Evolutionary conservation across 2,329 filamentous ascomycete species (phyloP).

Genomic region (Colletotrichum sp.): DNA sequence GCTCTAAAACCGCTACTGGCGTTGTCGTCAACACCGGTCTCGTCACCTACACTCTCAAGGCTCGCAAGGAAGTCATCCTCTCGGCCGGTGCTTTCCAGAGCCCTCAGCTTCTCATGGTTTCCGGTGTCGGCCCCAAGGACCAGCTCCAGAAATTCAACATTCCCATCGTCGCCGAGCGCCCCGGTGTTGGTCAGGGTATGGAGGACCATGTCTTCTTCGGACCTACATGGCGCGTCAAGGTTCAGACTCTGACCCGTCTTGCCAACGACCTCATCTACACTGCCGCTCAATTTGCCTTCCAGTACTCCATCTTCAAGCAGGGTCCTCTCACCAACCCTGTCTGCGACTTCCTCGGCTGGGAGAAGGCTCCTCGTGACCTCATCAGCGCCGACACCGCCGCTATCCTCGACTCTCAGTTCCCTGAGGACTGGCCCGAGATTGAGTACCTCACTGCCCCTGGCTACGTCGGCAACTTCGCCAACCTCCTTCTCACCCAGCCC

Average conservation of each 20-base stretch:
- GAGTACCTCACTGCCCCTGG: conserved; percentile 18
- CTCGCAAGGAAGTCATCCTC: conserved; percentile 73
- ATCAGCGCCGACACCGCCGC: conserved; percentile 3
- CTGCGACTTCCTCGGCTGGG: conserved; percentile 26
- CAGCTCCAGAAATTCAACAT: conserved; percentile 43
- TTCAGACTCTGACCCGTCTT: conserved; percentile 20
- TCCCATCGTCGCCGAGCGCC: conserved; percentile 50
- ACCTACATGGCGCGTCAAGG: conserved; percentile 20
- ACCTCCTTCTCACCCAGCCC: conserved; percentile 6
- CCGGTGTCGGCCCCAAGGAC: conserved; percentile 50
- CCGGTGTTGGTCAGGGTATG: conserved; percentile 82
- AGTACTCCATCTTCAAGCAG: neutral
- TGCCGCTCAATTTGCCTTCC: neutral
- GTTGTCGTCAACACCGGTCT: conserved; percentile 35
- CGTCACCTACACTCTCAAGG: conserved; percentile 11
- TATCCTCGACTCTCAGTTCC: neutral
- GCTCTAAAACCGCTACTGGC: conserved; percentile 41
- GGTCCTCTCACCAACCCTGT: conserved; percentile 26
- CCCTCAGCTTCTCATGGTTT: conserved; percentile 67
- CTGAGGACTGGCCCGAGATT: conserved; percentile 13
- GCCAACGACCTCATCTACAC: conserved; percentile 11
- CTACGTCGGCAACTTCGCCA: conserved; percentile 22
- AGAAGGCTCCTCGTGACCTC: conserved; percentile 20
- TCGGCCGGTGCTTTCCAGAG: conserved; percentile 84
- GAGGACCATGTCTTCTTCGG: conserved; percentile 73